Conservation (phyloP, 1,284 basidiomycete genomes). For the Neolentinus lepideus region DNA sequence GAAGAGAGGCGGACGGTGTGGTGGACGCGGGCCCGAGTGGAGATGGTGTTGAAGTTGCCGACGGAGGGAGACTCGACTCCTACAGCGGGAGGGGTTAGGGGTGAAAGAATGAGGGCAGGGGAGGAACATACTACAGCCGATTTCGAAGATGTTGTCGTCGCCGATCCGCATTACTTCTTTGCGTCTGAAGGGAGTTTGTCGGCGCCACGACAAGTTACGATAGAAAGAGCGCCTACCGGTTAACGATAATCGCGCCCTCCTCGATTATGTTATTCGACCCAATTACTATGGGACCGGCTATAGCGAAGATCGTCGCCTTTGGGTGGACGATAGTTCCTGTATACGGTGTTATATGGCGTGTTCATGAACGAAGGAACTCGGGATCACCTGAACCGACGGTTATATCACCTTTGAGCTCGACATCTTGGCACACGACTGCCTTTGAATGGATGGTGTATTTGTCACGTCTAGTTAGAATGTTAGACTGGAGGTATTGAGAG, state of each 20-base stretch:
- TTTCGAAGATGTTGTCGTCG: slow-evolving; percentile 89
- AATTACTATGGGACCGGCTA: slow-evolving; percentile 82
- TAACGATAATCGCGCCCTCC: slow-evolving; percentile 83
- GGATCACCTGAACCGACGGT: slow-evolving; percentile 73
- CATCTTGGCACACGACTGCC: slow-evolving; percentile 82
- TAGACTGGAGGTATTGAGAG: neutral
- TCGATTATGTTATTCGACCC: slow-evolving; percentile 89
- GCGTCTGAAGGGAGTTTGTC: slow-evolving; percentile 31
- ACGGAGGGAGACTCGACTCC: slow-evolving; percentile 81
- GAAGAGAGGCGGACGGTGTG: slow-evolving; percentile 72
- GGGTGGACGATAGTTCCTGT: slow-evolving; percentile 88
- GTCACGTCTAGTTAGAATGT: slow-evolving; percentile 45
- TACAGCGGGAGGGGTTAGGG: slow-evolving; percentile 20
- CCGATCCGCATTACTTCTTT: slow-evolving; percentile 90
- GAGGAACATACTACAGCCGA: slow-evolving; percentile 69
- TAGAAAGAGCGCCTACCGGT: slow-evolving; percentile 43
- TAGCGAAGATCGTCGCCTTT: slow-evolving; percentile 84
- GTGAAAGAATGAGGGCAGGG: slow-evolving; percentile 5
- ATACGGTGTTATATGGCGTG: neutral
- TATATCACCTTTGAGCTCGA: slow-evolving; percentile 84
- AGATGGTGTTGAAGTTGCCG: slow-evolving; percentile 82
- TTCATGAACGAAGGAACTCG: neutral
- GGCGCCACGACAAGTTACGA: neutral
- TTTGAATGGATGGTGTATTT: slow-evolving; percentile 75
- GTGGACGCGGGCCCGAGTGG: slow-evolving; percentile 73